Evolutionary conservation across 129 eudicot species (phyloP).

Genomic region (Tagetes patula): DNA sequence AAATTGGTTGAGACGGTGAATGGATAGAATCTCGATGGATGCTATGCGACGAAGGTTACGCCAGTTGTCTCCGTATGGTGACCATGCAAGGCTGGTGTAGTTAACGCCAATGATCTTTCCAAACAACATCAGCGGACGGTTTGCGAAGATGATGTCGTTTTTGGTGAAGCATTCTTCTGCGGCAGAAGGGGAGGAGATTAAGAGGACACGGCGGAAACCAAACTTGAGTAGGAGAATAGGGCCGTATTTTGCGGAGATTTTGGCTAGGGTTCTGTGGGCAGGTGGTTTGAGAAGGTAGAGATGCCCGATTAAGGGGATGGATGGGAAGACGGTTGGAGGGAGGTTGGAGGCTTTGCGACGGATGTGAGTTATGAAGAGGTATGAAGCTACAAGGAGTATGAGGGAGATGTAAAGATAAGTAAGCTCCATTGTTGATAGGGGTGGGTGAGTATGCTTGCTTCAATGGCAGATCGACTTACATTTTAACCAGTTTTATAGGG

Average conservation of each 20-base stretch:
- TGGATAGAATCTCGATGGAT: slow-evolving; percentile 38
- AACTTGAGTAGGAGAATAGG: slow-evolving; percentile 49
- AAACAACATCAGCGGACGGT: slow-evolving; percentile 50
- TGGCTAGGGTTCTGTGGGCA: slow-evolving; percentile 37
- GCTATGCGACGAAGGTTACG: slow-evolving; percentile 54
- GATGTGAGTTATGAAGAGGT: slow-evolving; percentile 31
- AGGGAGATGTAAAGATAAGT: slow-evolving; percentile 19
- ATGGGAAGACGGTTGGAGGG: slow-evolving; percentile 49
- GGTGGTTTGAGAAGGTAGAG: slow-evolving; percentile 54
- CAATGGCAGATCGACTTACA: neutral
- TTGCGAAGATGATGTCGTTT: slow-evolving; percentile 56
- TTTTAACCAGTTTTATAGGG: neutral
- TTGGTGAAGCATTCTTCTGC: slow-evolving; percentile 71
- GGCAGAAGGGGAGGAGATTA: slow-evolving; percentile 57
- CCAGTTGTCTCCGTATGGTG: slow-evolving; percentile 60
- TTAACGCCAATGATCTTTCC: slow-evolving; percentile 58
- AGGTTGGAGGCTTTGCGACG: slow-evolving; percentile 34
- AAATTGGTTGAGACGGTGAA: slow-evolving; percentile 36
- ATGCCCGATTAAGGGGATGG: slow-evolving; percentile 57
- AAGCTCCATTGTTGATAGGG: slow-evolving; percentile 29
- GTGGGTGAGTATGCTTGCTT: neutral
- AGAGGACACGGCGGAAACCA: slow-evolving; percentile 51
- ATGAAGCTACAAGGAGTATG: slow-evolving; percentile 19
- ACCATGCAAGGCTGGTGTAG: slow-evolving; percentile 46
- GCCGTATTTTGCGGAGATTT: slow-evolving; percentile 43